Evolutionary conservation across 495 filamentous ascomycete species (phyloP).

Genomic region (Penicillium turbatum): DNA sequence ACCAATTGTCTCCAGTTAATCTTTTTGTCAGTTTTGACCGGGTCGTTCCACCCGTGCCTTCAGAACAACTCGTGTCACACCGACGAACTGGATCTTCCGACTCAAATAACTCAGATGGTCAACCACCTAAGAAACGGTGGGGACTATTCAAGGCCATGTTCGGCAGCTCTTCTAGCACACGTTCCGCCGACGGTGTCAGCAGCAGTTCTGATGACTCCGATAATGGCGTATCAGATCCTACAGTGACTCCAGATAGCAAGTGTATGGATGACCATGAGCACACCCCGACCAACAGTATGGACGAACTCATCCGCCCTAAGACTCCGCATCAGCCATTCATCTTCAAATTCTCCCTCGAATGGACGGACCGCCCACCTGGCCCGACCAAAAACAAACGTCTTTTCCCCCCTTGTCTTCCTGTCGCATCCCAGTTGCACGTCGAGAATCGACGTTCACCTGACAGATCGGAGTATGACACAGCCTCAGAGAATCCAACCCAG

Average conservation of each 20-base stretch:
- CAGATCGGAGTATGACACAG: constrained; percentile 28
- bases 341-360: constrained; percentile 80
- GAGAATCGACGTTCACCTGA: constrained; percentile 31
- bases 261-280: constrained; percentile 29
- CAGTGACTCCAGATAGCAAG: constrained; percentile 24
- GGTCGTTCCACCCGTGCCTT: constrained; percentile 42
- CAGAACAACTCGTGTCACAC: constrained; percentile 36
- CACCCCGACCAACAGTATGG: constrained; percentile 19
- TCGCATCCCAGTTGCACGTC: constrained; percentile 53
- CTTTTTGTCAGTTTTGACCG: constrained; percentile 65
- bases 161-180: constrained; percentile 27
- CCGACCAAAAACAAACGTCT: constrained; percentile 57
- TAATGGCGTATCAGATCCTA: constrained; percentile 24
- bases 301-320: constrained; percentile 33
- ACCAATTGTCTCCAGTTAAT: constrained; percentile 52
- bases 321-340: constrained; percentile 56
- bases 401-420: constrained; percentile 70
- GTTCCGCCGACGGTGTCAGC: constrained; percentile 28
- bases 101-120: constrained; percentile 23
- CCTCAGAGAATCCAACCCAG: constrained; percentile 19
- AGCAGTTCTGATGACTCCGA: constrained; percentile 41
- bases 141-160: constrained; percentile 67
- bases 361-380: constrained; percentile 55
- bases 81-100: constrained; percentile 38
- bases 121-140: constrained; percentile 59